Base-by-base conservation (phyloP, 2,329 filamentous ascomycete genomes). In the Didymella arachidicola region DNA sequence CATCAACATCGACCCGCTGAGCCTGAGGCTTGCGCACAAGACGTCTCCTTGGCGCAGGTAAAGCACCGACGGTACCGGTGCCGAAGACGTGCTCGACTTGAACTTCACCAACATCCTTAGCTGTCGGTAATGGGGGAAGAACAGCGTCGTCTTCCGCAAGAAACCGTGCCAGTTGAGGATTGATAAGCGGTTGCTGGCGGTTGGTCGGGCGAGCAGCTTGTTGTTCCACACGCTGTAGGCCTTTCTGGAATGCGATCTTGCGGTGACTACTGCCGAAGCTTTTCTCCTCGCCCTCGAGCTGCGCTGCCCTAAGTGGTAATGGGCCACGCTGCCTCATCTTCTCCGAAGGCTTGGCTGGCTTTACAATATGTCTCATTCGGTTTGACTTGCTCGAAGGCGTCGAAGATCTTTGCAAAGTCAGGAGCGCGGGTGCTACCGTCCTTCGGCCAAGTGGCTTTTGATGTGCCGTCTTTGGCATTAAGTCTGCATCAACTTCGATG, bases 1-100 rank as follows among this genome's bases (percentile, higher is more conserved):
- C 66, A 54, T 82, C 79, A 8, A 80, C 64, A 65, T 85, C 79
- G 26, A 86, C 53, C 42, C 80, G 78, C 22, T 69, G 77, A 16
- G 84, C 78, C n/a, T 68, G 70, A 1, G 68, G 58, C 62, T 83
- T 83, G 22, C 66, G 71, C 16, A 55, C 38, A 22, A 68, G 52
- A n/a, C 70, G 69, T 47, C 50, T 66, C 64, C 71, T 64, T 56
- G 48, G 18, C 64, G 64, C 26, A 25, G 50, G 38, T 16, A 10
- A 5, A 32, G 14, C 10, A 12, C 14, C 8, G 22, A 26, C 7
- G 8, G 30, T 26, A 19, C n/a, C 34, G 26, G 19, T 16, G 2
- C 59, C 29, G 25, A 27, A 14, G 8, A 8, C 16, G 8, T 25
- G 14, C 25, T 45, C n/a, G 8, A 26, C 2, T 30, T 34, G 47